Percentiles rank a stretch among this genome's conserved stretches.
Evolutionary conservation across 2,329 filamentous ascomycete species (phyloP).

Genomic region (Botrytis fragariae): DNA sequence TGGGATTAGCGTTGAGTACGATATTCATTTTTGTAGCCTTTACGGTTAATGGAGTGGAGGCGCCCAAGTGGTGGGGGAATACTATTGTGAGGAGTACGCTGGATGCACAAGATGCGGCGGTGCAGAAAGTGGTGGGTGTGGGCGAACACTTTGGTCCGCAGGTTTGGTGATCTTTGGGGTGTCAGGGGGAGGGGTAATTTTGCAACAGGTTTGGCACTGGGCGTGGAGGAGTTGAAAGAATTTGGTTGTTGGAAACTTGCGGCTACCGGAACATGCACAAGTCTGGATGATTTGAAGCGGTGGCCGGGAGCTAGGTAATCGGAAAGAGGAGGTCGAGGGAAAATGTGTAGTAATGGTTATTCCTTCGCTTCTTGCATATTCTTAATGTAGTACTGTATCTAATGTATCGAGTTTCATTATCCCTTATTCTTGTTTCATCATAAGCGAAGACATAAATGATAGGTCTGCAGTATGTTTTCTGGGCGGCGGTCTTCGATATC

Average conservation of each 20-base stretch:
- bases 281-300: not conserved
- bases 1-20: constrained; percentile 65
- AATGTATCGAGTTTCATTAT: not conserved
- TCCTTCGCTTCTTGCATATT: not conserved
- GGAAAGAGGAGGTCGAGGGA: not conserved
- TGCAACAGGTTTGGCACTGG: not conserved
- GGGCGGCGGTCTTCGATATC: not conserved
- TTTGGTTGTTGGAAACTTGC: not conserved
- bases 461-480: not conserved
- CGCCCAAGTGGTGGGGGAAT: not conserved
- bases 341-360: not conserved
- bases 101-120: not conserved
- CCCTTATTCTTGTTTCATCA: not conserved
- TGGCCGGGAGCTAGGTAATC: too few relatives aligned
- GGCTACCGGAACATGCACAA: not conserved
- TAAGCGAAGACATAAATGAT: not conserved
- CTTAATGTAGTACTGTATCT: not conserved
- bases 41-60: constrained; percentile 55
- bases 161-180: not conserved
- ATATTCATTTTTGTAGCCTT: constrained; percentile 64
- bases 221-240: not conserved
- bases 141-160: not conserved
- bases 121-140: not conserved
- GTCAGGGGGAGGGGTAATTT: not conserved
- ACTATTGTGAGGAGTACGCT: not conserved